Percentiles rank a stretch among this genome's conserved stretches.
phyloP scores from a whole-genome alignment of 371 early-diverging fungal species.

The Encephalitozoon intestinalis region DNA sequence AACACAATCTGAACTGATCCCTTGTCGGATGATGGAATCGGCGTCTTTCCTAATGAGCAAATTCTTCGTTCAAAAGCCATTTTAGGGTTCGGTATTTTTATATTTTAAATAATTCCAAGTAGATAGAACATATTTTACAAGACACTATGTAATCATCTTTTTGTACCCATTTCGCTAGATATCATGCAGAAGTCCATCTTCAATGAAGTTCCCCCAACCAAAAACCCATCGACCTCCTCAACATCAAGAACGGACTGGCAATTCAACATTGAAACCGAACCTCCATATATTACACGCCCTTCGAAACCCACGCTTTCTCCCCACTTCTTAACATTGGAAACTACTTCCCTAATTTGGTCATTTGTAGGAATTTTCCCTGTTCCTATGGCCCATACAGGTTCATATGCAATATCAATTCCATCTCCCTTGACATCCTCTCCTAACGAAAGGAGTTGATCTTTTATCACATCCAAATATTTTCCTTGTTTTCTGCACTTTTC shows the following conservation, averaged over 20 bases:
- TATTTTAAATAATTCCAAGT: background rate
- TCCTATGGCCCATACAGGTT: slow-evolving; percentile 99
- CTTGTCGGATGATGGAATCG: slow-evolving; percentile 59
- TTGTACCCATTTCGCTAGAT: background rate
- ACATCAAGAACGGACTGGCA: slow-evolving; percentile 64
- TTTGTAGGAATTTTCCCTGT: slow-evolving; percentile 93
- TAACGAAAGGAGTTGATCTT: slow-evolving; percentile 75
- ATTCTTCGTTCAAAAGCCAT: slow-evolving; percentile 51
- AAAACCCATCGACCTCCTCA: slow-evolving; percentile 89
- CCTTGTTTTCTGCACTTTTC: slow-evolving; percentile 78
- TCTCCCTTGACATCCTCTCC: slow-evolving; percentile 62
- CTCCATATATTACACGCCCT: slow-evolving; percentile 90
- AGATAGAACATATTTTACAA: background rate
- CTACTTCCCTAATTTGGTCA: slow-evolving; percentile 65
- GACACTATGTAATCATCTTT: background rate
- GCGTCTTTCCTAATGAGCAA: slow-evolving; percentile 58
- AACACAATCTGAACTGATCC: slow-evolving; percentile 56
- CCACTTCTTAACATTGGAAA: slow-evolving; percentile 36
- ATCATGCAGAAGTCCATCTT: slow-evolving; percentile 63
- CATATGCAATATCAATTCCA: slow-evolving; percentile 87
- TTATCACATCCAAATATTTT: slow-evolving; percentile 73
- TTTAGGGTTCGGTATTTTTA: background rate
- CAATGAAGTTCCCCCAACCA: slow-evolving; percentile 93
- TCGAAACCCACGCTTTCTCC: slow-evolving; percentile 4
- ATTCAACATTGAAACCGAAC: slow-evolving; percentile 76